Evolutionary conservation across 371 early-diverging fungal species (phyloP), one percentile per base, ranked within the genome.

Genomic region (Saksenaea vasiformis): DNA sequence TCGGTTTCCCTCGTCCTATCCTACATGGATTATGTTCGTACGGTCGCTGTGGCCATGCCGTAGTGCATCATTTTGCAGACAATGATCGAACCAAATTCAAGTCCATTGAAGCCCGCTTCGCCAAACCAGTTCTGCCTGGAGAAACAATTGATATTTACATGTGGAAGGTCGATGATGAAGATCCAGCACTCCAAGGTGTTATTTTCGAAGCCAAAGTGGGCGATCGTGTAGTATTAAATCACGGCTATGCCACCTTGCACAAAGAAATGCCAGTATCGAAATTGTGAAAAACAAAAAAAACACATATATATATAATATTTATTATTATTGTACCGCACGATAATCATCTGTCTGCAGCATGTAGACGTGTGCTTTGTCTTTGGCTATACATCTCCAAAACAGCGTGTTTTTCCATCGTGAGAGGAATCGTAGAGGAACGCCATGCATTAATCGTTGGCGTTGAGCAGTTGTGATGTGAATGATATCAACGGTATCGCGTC

Each of bases 21-120:
- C 67, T 91, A 13, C 87, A 89, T 64, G 89, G 89, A 7, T 82
- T 90, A n/a, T 87, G 88, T 65, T 78, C 90, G 0, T 86, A 85
- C 41, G 90, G 89, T 34, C 72, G 78, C 62, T 71, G 83, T 44
- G 87, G 83, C 1, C 79, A 85, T 60, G 79, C 88, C 0, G 59
- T 91, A 27, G 19, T 89, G 28, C 83, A 85, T 64, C 65, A 75
- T 36, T 74, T 85, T 65, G 89, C 74, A 3, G 61, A 63, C 14
- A 84, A 85, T 56, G 79, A 88, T 54, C 77, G 83, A 7, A 44
- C 60, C 15, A 71, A 78, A 1, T 83, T 91, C 70, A 84, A 85
- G 56, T 75, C 78, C 15, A 85, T 90, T 66, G 67, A 76, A 2
- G 90, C 85, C n/a, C 70, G 90, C 17, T 91, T 90, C 68, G 85